Evolutionary conservation across 108 stramenopile species (phyloP).

Genomic region (Stephanodiscus minutulus): DNA sequence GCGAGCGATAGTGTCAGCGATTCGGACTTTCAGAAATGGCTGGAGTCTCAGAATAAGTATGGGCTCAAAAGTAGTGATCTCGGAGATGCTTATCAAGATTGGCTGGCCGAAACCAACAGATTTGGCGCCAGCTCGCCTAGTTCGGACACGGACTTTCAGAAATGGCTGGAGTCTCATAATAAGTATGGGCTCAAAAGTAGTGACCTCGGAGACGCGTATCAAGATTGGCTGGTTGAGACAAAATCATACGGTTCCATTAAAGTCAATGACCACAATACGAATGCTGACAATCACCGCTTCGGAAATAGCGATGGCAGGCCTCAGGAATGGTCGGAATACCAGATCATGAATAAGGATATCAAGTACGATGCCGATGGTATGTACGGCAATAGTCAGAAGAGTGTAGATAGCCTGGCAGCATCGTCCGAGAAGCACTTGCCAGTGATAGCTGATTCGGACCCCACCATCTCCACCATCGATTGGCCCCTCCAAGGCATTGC

Average conservation of each 20-base stretch:
- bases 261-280: neutral
- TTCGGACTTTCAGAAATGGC: slow-evolving; percentile 2
- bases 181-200: slow-evolving; percentile 9
- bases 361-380: slow-evolving; percentile 35
- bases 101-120: slow-evolving; percentile 2
- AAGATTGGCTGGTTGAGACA: slow-evolving; percentile 9
- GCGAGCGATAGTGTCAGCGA: slow-evolving; percentile 5
- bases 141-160: neutral
- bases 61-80: slow-evolving; percentile 3
- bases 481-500: slow-evolving; percentile 31
- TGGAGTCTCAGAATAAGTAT: slow-evolving; percentile 2
- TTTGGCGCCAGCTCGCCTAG: slow-evolving; percentile 3
- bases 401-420: slow-evolving; percentile 2
- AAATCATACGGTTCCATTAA: slow-evolving; percentile 9
- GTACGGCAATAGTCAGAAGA: slow-evolving; percentile 25
- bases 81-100: slow-evolving; percentile 5
- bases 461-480: slow-evolving; percentile 33
- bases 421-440: neutral
- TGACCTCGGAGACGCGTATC: neutral
- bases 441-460: neutral
- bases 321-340: slow-evolving; percentile 36
- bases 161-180: neutral
- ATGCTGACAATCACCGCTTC: slow-evolving; percentile 14
- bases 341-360: slow-evolving; percentile 13
- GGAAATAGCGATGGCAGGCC: slow-evolving; percentile 17